These are phyloP conservation scores for Microthlaspi erraticum DNA, from an alignment of 345 rosid species.

Conservation along the genomic window DNA sequence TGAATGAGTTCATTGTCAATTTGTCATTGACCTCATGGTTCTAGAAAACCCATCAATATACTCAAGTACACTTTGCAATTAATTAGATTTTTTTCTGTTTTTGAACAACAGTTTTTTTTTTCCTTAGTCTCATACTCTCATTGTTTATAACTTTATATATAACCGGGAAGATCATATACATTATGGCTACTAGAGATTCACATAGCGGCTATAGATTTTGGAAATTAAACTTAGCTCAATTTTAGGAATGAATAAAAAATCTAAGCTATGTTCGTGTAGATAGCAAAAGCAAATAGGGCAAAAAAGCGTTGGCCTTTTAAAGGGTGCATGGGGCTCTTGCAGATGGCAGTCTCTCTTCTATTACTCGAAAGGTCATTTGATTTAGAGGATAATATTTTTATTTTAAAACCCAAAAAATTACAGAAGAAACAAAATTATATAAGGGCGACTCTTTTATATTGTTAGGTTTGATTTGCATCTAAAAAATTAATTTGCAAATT, in stretches of 20 bases:
- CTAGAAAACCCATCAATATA: neutral
- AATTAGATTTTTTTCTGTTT: neutral
- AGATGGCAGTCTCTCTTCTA: conserved; percentile 19
- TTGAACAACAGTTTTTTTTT: too few relatives aligned
- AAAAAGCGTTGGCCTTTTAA: conserved; percentile 39
- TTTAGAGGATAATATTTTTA: conserved; percentile 11
- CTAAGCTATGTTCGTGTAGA: conserved; percentile 16
- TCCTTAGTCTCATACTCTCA: too few relatives aligned
- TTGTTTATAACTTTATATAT: too few relatives aligned
- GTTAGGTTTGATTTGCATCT: too few relatives aligned
- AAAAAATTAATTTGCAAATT: too few relatives aligned
- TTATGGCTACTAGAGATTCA: too few relatives aligned
- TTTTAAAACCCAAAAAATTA: neutral
- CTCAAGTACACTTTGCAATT: conserved; percentile 8
- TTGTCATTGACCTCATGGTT: neutral
- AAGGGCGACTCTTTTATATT: too few relatives aligned
- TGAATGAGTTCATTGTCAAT: neutral
- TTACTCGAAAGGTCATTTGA: conserved; percentile 41
- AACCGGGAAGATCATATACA: too few relatives aligned
- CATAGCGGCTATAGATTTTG: too few relatives aligned
- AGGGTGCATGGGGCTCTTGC: conserved; percentile 33
- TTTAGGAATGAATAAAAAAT: too few relatives aligned
- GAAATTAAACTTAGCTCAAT: too few relatives aligned
- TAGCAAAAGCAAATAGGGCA: conserved; percentile 30
- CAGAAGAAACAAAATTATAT: neutral